phyloP scores from a whole-genome alignment of 345 rosid species.

The Heritiera littoralis region DNA sequence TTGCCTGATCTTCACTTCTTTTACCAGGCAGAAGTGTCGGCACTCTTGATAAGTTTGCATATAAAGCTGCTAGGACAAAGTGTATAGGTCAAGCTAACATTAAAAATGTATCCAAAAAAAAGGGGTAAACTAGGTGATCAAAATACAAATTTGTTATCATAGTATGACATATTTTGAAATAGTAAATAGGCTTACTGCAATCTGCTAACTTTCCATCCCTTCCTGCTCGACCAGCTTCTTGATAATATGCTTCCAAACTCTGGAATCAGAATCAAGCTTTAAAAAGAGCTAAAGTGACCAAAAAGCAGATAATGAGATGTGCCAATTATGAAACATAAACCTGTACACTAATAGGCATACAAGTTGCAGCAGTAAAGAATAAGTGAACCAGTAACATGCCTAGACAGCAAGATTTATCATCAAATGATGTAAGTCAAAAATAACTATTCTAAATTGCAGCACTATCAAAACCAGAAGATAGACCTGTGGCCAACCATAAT shows the following conservation, averaged over 20 bases:
- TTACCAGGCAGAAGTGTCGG: constrained; percentile 77
- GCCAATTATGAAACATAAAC: neutral
- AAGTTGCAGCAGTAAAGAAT: neutral
- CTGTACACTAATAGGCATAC: neutral
- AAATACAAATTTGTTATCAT: neutral
- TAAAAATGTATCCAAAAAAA: neutral
- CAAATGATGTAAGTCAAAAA: neutral
- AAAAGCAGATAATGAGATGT: constrained; percentile 10
- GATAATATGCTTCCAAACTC: constrained; percentile 95
- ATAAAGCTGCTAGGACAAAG: constrained; percentile 51
- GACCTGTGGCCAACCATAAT: constrained; percentile 98
- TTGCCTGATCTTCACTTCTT: constrained; percentile 75
- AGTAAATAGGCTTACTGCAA: constrained; percentile 56
- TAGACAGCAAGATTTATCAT: neutral
- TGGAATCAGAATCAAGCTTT: constrained; percentile 34
- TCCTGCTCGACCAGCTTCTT: constrained; percentile 99
- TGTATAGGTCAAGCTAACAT: constrained; percentile 7
- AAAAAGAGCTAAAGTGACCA: constrained; percentile 4
- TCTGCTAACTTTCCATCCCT: constrained; percentile 87
- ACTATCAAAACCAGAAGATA: constrained; percentile 14
- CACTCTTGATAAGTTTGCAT: constrained; percentile 61
- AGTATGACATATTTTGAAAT: neutral
- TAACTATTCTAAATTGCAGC: neutral
- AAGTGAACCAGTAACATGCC: neutral
- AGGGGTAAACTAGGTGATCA: neutral